Evolutionary conservation across 768 basidiomycete genomes (phyloP), one percentile per base, ranked within the genome.

Genomic region (Coprinellus micaceus): DNA sequence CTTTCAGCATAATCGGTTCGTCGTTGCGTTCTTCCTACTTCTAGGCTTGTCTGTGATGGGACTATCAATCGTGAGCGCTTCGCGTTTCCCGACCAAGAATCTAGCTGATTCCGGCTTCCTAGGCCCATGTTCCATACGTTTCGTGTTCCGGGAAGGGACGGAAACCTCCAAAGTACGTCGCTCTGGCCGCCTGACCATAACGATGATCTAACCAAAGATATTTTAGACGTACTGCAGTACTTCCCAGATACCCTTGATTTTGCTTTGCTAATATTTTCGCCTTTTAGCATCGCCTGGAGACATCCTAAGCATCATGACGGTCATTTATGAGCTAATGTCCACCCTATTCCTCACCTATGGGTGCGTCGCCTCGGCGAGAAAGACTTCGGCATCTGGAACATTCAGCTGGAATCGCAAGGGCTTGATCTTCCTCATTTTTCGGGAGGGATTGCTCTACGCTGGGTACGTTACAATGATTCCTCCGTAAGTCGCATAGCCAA

Each of bases 71-170:
- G 51, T 57, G 12, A 17, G 44, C 30, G 25, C 30, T 15, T 25
- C 19, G 10, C 25, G 17, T 11, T 6, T 44, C 26, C 22, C 19
- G 21, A 2, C 22, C 2, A 5, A 3, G 19, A 13, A 22, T 26
- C 22, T 9, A 28, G 21, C 26, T 56, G 12, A 56, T 17, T 3
- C 44, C 15, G 6, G 17, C n/a, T 33, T 10, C 10, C 25, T 36
- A 57, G 51, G 56, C 48, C 17, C 56, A 57, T 19, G 43, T 47
- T 10, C 56, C 56, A 9, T 39, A 39, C 41, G 56, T 57, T 25
- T 57, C 56, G 2, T 57, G 56, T 29, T 3, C 7, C 12, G 56
- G 56, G 33, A 19, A 3, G 7, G 52, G 52, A 50, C 12, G 51
- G 19, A 46, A 51, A 21, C 49, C 49, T 4, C 9, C 13, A 21